phyloP scores from a whole-genome alignment of 176 grass and related monocot species.

The Carex scoparia region DNA sequence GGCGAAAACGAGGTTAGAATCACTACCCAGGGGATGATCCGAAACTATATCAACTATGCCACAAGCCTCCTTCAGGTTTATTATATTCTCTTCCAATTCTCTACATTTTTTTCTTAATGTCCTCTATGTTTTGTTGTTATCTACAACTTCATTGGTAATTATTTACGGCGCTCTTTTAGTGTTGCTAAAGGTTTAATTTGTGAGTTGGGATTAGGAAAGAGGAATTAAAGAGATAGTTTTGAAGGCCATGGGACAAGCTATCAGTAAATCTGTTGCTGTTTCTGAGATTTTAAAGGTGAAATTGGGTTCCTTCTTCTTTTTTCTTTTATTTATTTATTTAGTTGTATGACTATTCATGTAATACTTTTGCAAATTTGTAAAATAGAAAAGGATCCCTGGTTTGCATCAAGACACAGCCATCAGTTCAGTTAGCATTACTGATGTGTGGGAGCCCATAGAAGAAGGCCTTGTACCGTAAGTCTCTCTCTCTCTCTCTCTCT shows the following conservation, averaged over 20 bases:
- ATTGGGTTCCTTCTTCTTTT: slow-evolving; percentile 14
- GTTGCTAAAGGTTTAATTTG: background rate
- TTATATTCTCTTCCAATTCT: background rate
- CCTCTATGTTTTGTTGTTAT: background rate
- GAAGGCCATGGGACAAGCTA: slow-evolving; percentile 98
- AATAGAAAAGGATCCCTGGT: slow-evolving; percentile 68
- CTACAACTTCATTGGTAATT: background rate
- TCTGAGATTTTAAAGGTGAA: slow-evolving; percentile 93
- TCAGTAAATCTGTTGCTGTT: slow-evolving; percentile 82
- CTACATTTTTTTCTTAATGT: background rate
- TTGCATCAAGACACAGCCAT: slow-evolving; percentile 77
- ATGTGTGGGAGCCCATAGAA: slow-evolving; percentile 98
- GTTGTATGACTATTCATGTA: slow-evolving; percentile 2
- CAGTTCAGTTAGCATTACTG: slow-evolving; percentile 91
- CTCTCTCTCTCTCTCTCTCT: background rate
- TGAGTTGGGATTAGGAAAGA: slow-evolving; percentile 49
- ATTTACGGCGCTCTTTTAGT: background rate
- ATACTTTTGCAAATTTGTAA: slow-evolving; percentile 25
- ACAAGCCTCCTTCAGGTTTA: slow-evolving; percentile 36
- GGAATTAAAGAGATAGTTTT: slow-evolving; percentile 80
- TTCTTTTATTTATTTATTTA: background rate
- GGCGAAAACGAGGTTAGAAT: slow-evolving; percentile 98
- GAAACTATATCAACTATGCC: slow-evolving; percentile 46
- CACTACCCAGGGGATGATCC: slow-evolving; percentile 34
- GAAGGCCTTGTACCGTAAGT: slow-evolving; percentile 89